Evolutionary conservation across 768 basidiomycete species (phyloP), one percentile per base, ranked within the genome.

Genomic region (Tricholoma saponaceum): DNA sequence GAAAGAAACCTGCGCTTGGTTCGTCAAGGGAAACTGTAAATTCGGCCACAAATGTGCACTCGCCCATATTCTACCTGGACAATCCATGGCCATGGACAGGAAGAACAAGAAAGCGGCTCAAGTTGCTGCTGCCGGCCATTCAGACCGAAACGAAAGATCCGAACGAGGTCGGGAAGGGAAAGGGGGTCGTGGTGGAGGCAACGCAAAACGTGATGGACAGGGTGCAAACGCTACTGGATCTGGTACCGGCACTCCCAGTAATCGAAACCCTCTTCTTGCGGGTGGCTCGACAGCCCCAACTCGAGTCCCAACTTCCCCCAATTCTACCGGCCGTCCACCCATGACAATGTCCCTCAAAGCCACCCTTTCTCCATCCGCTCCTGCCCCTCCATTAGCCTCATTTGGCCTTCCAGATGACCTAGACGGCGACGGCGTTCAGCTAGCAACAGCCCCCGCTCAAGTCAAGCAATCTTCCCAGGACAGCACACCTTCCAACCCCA

Each of bases 61-160:
- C 37, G 95, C 95, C 0, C 96, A 98, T 69, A 79, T 99, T 54
- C 79, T 95, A 7, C 96, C 96, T 0, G 96, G 95, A 8, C 94
- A 98, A 75, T 87, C 82, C 67, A 89, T 95, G 85, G 83, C 88
- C 6, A 95, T 96, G 92, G 96, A 98, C 67, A 78, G 95, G 64
- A 96, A 97, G 82, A 98, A 98, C 77, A 98, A 98, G 78, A 92
- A 92, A 69, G 86, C 90, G 13, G 92, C 92, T 0, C 91, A 92
- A 65, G 69, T 81, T 28, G 84, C 86, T 3, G 82, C 83, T 0
- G 79, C 77, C 39, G 73, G 74, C 3, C 23, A 50, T 12, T 75
- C 77, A 5, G 75, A 69, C 13, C 70, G 76, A 18, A 68, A 60
- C 12, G 65, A 69, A 22, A 70, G 70, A 52, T 66, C 70, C 5